These are phyloP conservation scores for Corynascus novoguineensis DNA, from an alignment of 495 filamentous ascomycete genomes.

Conservation along the genomic window DNA sequence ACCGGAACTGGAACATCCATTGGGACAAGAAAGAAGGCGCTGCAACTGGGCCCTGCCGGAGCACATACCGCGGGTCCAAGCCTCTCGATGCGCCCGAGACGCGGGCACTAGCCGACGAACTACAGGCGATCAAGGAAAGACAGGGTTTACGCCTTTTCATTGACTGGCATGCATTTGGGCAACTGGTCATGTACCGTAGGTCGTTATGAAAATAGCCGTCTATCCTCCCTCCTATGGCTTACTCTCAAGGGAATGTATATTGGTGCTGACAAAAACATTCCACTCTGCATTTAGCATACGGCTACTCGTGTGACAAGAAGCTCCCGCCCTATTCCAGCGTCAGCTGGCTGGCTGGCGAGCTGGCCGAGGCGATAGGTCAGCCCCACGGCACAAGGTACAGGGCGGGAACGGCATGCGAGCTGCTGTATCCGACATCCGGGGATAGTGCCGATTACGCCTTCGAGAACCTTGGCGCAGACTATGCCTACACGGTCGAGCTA, in stretches of 20 bases:
- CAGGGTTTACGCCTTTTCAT: slow-evolving; percentile 54
- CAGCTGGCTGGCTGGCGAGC: not conserved
- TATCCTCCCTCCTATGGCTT: not conserved
- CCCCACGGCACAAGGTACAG: not conserved
- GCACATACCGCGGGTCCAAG: slow-evolving; percentile 27
- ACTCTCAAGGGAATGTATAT: not conserved
- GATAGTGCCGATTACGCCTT: slow-evolving; percentile 6
- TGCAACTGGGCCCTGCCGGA: slow-evolving; percentile 43
- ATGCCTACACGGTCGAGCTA: slow-evolving; percentile 11
- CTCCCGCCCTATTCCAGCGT: not conserved
- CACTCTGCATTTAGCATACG: not conserved
- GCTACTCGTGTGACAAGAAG: slow-evolving; percentile 1
- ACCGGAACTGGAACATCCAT: slow-evolving; percentile 56
- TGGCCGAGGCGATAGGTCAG: not conserved
- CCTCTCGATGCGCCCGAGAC: slow-evolving; percentile 48
- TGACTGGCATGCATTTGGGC: slow-evolving; percentile 57
- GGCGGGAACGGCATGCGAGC: slow-evolving; percentile 8
- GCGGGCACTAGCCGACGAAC: slow-evolving; percentile 36
- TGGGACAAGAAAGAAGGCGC: slow-evolving; percentile 47
- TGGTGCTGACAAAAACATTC: not conserved
- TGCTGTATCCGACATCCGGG: slow-evolving; percentile 11
- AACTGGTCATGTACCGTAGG: slow-evolving; percentile 36
- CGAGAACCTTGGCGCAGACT: not conserved
- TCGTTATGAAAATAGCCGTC: not conserved
- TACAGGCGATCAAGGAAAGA: slow-evolving; percentile 34